phyloP scores from a whole-genome alignment of 164 flowering plant species.

The Tetracentron sinense region DNA sequence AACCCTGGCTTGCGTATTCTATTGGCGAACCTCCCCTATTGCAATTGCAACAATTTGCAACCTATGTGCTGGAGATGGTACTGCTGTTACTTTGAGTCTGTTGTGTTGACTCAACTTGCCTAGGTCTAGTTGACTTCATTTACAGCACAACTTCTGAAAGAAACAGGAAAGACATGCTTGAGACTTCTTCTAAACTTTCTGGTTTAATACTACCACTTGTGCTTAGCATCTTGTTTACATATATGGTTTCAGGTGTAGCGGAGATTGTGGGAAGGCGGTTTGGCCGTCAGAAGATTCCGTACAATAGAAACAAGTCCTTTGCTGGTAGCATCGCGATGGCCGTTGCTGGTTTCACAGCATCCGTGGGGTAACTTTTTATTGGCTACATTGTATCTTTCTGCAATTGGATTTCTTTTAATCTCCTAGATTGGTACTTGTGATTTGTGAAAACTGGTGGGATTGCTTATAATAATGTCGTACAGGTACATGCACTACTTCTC shows the following conservation, averaged over 20 bases:
- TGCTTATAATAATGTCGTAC: slow-evolving; percentile 19
- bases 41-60: slow-evolving; percentile 78
- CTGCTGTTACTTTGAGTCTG: neutral
- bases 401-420: neutral
- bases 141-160: neutral
- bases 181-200: neutral
- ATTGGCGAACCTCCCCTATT: slow-evolving; percentile 84
- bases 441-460: slow-evolving; percentile 3
- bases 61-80: slow-evolving; percentile 98
- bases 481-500: slow-evolving; percentile 86
- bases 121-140: neutral
- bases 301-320: slow-evolving; percentile 67
- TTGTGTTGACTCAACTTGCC: neutral
- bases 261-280: slow-evolving; percentile 83
- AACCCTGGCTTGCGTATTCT: slow-evolving; percentile 55
- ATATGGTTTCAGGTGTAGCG: slow-evolving; percentile 59
- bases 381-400: neutral
- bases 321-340: slow-evolving; percentile 82
- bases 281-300: slow-evolving; percentile 66
- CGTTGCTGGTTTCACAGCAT: slow-evolving; percentile 68
- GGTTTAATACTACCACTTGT: neutral
- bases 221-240: neutral
- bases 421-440: neutral
- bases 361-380: slow-evolving; percentile 42
- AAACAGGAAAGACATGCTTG: slow-evolving; percentile 1